These are phyloP conservation scores for Microdochium bolleyi DNA, from an alignment of 2,329 filamentous ascomycete genomes.

Conservation along the genomic window DNA sequence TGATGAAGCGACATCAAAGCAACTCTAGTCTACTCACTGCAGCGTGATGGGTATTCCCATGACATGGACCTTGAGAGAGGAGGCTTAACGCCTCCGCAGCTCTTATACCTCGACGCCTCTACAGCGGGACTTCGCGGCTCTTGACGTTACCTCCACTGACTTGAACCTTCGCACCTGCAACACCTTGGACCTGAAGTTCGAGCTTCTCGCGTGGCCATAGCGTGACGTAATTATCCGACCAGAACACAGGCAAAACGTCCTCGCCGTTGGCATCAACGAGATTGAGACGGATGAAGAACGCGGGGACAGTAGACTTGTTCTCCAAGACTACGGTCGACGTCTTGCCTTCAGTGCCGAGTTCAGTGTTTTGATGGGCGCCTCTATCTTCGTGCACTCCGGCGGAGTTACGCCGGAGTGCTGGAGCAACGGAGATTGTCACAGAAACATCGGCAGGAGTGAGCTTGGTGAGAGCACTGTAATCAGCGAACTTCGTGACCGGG, in stretches of 20 bases:
- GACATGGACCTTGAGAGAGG: too few relatives aligned
- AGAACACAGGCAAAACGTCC: constrained; percentile 43
- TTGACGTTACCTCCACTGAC: constrained; percentile 17
- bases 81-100: too few relatives aligned
- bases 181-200: constrained; percentile 22
- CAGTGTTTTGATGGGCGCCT: neutral
- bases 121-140: neutral
- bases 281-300: constrained; percentile 48
- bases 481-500: constrained; percentile 40
- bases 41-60: too few relatives aligned
- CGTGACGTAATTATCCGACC: constrained; percentile 58
- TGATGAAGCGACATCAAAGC: too few relatives aligned
- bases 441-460: constrained; percentile 28
- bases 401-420: neutral
- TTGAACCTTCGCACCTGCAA: constrained; percentile 14
- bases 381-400: neutral
- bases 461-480: constrained; percentile 35
- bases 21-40: too few relatives aligned
- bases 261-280: constrained; percentile 32
- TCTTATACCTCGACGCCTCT: neutral
- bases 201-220: constrained; percentile 48
- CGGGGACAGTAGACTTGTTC: constrained; percentile 43
- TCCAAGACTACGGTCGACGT: constrained; percentile 31
- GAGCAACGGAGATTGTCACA: constrained; percentile 10
- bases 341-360: neutral